Conservation (phyloP, 176 grass and related monocot species). For the Puccinellia tenuiflora region DNA sequence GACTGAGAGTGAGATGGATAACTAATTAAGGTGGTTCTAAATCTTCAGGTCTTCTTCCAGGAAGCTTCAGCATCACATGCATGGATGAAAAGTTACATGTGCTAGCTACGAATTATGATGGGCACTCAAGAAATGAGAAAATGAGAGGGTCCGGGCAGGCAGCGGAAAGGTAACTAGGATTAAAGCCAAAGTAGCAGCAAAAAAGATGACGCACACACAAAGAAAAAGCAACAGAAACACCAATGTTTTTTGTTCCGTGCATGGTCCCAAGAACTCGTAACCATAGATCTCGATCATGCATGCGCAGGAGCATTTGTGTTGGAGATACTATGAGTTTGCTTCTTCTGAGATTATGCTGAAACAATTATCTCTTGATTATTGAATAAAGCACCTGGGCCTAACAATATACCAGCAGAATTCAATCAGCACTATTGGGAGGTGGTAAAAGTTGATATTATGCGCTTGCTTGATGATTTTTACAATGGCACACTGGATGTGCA, state of each 20-base stretch:
- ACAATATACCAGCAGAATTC: too few relatives aligned
- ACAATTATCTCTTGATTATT: conserved; percentile 3
- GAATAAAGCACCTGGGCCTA: too few relatives aligned
- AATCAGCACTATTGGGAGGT: too few relatives aligned
- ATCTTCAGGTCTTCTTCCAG: conserved; percentile 9
- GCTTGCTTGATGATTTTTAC: too few relatives aligned
- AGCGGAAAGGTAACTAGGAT: conserved; percentile 13
- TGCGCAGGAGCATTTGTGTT: not conserved
- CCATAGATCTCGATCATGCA: not conserved
- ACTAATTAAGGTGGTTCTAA: not conserved
- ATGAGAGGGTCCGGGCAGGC: not conserved
- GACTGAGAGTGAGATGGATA: not conserved
- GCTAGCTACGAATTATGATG: conserved; percentile 30
- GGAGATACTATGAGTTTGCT: not conserved
- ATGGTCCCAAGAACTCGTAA: not conserved
- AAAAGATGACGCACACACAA: not conserved
- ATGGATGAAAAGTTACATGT: not conserved
- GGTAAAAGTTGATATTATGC: too few relatives aligned
- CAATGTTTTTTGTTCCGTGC: conserved; percentile 22
- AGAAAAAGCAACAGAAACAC: conserved; percentile 19
- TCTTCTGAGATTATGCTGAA: not conserved
- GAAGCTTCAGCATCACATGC: conserved; percentile 47
- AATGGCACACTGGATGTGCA: too few relatives aligned
- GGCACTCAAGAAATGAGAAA: conserved; percentile 3
- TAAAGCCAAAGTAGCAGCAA: conserved; percentile 42